Evolutionary conservation across 1,284 basidiomycete genomes (phyloP), one percentile per base, ranked within the genome.

Genomic region (Boletus subluridellus): DNA sequence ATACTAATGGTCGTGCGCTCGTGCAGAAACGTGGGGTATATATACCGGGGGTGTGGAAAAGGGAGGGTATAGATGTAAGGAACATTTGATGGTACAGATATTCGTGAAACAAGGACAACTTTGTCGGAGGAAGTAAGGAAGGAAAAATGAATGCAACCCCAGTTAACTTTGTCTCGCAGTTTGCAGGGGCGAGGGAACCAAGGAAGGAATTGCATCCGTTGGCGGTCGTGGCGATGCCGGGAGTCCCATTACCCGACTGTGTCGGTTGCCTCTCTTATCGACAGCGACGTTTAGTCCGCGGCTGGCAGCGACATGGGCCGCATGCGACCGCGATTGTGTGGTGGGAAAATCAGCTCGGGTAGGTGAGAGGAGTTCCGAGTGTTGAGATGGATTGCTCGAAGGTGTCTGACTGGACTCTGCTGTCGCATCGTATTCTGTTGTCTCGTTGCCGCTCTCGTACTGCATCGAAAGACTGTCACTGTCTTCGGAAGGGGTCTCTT

Each of bases 371-470:
- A 61, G 44, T 37, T 71, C 68, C 15, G 50, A 41, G 39, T 70
- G 60, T 24, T 69, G 69, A 32, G 72, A 71, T 10, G 54, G 66
- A 37, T 70, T 57, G 59, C 78, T 82, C 44, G 81, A 82, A 32
- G 75, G 76, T 45, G 78, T 76, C 26, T 78, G 79, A 54, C 66
- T 69, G 35, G 84, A 84, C 55, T 82, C 80, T 44, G 77, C 67
- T 46, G 80, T 80, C 26, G 71, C 75, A 55, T 86, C 85, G 50
- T 79, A 81, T 62, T 88, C 87, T 42, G 82, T 82, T 21, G 84
- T 84, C 63, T 90, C 89, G 42, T 82, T 82, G 26, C 83, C 85
- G 66, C 86, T 90, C 62, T 88, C 87, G 54, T 89, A 87, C 52
- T 84, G 81, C 14, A 83, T 68, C 4, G 85, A 87, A 56, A 79